Evolutionary conservation across 179 eudicot genomes (phyloP), one percentile per base, ranked within the genome.

Genomic region (Spinacia oleracea): DNA sequence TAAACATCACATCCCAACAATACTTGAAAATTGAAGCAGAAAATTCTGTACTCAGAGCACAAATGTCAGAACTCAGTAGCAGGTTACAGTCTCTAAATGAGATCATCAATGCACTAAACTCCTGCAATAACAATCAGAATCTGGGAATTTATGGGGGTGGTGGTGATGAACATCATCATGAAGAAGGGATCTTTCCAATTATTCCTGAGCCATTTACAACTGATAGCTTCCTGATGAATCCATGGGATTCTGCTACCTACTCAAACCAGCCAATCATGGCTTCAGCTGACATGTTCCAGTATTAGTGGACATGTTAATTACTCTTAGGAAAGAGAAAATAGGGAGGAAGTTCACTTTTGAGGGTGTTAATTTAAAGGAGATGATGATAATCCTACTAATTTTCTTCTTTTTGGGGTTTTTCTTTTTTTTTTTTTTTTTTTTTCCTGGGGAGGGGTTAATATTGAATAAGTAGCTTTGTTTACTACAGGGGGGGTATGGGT

Each of bases 41-140:
- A 48, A 94, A 94, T 64, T 84, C 88, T 2, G 81, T 94, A 15
- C 81, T 94, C 21, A 84, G 90, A 65, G 96, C 94, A 51, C 98
- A 89, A 59, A 83, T 83, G 83, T 84, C 86, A 3, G 98, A 94
- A 84, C 91, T 94, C 18, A 88, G 85, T 82, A 86, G 85, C 87
- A 84, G 97, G 73, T 80, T 94, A 74, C 84, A 89, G 81, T 92
- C 92, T 8, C 80, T 92, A 38, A 87, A 87, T 63, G 94, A 94
- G 77, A 91, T 94, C n/a, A 83, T 72, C 60, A 45, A 45, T 43
- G 76, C 78, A 18, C 59, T 86, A 42, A 73, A 77, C 69, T 74
- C 64, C 29, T 71, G 71, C 46, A 70, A 40, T 27, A 50, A 68
- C 23, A 42, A 53, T 45, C 76, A 68, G 3, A 66, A 51, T 76